These are phyloP conservation scores for Ustilago shanxiensis DNA, from an alignment of 1,284 basidiomycete genomes.

Conservation along the genomic window DNA sequence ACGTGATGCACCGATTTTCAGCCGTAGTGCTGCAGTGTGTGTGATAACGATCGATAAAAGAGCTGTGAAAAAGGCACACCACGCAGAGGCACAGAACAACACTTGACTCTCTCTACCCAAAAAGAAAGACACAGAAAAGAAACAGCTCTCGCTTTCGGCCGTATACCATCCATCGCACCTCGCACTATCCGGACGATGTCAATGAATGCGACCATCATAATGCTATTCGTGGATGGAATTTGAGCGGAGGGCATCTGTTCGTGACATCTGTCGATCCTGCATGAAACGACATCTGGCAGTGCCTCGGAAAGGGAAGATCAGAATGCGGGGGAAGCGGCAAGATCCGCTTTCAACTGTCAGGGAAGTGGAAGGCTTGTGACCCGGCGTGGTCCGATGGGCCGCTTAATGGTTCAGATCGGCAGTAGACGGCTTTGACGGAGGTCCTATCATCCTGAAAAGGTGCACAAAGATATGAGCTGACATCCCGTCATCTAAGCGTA, in stretches of 20 bases:
- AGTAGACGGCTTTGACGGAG: not conserved
- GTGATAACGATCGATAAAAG: constrained; percentile 1
- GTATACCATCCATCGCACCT: not conserved
- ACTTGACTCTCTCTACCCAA: no score
- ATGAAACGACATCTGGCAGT: not conserved
- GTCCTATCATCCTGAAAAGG: no score
- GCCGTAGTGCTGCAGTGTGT: not conserved
- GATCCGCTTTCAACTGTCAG: not conserved
- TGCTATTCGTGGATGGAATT: not conserved
- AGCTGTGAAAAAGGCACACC: not conserved
- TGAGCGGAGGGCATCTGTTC: not conserved
- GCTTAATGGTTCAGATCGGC: not conserved
- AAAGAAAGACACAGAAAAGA: not conserved
- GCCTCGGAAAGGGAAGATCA: no score
- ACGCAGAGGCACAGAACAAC: not conserved
- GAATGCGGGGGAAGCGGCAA: not conserved
- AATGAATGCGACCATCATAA: not conserved
- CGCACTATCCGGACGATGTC: not conserved
- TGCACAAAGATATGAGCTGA: no score
- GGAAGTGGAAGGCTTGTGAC: not conserved
- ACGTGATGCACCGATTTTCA: not conserved
- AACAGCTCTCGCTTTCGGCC: constrained; percentile 1
- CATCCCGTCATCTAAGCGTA: no score
- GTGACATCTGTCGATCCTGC: not conserved
- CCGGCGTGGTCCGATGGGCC: not conserved